phyloP scores from a whole-genome alignment of 441 rosid genomes.

The Populus hybrid region DNA sequence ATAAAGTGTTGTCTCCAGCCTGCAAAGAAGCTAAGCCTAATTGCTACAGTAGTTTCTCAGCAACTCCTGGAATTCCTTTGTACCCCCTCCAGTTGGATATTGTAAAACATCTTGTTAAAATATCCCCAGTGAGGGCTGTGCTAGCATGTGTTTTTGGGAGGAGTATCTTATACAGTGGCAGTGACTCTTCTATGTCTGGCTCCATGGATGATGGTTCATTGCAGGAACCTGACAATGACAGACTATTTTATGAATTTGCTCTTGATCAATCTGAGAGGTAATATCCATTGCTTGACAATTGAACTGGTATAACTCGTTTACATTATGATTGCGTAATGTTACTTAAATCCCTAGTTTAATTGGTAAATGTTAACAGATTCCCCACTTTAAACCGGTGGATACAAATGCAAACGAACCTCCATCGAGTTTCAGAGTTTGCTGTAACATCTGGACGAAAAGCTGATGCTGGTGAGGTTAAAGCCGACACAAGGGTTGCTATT shows the following conservation, averaged over 20 bases:
- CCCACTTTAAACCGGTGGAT: slow-evolving; percentile 98
- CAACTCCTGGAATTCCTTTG: slow-evolving; percentile 75
- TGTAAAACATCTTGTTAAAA: slow-evolving; percentile 88
- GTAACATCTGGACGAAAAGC: slow-evolving; percentile 62
- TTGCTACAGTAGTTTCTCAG: slow-evolving; percentile 63
- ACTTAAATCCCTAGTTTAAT: slow-evolving; percentile 19
- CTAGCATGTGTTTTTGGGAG: slow-evolving; percentile 98
- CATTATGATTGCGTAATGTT: slow-evolving; percentile 17
- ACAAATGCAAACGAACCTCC: slow-evolving; percentile 97
- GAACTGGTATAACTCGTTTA: slow-evolving; percentile 12
- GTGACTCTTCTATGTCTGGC: slow-evolving; percentile 69
- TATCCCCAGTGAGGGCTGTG: slow-evolving; percentile 94
- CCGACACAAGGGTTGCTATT: slow-evolving; percentile 56
- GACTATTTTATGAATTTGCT: slow-evolving; percentile 89
- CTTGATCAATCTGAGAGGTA: slow-evolving; percentile 99
- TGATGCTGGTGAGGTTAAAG: slow-evolving; percentile 46
- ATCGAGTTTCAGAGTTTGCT: slow-evolving; percentile 92
- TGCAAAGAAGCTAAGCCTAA: slow-evolving; percentile 74
- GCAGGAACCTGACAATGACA: slow-evolving; percentile 75
- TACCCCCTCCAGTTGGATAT: slow-evolving; percentile 95
- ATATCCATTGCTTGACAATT: slow-evolving; percentile 17
- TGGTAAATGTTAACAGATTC: slow-evolving; percentile 49
- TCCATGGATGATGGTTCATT: slow-evolving; percentile 60
- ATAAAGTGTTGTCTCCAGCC: slow-evolving; percentile 66
- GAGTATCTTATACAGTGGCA: slow-evolving; percentile 74